A percentile compares a stretch with the other conserved stretches of the same genome.
Conservation (phyloP, 345 rosid species). For the Boechera retrofracta region DNA sequence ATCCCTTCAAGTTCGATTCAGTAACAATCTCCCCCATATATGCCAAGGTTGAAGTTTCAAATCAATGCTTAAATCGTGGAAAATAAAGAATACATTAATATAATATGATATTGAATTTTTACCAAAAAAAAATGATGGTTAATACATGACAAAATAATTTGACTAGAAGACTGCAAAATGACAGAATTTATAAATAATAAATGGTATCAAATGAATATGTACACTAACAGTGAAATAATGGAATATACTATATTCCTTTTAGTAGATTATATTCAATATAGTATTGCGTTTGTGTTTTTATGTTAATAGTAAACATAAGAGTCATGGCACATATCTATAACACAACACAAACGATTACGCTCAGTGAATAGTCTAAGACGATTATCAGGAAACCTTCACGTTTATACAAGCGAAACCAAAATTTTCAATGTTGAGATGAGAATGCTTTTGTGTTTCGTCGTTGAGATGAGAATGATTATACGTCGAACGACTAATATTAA, state of each 20-base stretch:
- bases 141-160: neutral
- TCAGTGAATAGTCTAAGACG: neutral
- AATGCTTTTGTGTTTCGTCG: neutral
- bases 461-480: slow-evolving; percentile 9
- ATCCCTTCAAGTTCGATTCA: slow-evolving; percentile 8
- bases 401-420: slow-evolving; percentile 8
- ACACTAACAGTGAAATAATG: neutral
- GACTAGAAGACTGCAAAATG: neutral
- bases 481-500: slow-evolving; percentile 13
- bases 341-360: neutral
- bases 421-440: neutral
- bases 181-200: neutral
- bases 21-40: neutral
- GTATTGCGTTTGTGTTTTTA: neutral
- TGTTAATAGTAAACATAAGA: neutral
- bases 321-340: neutral
- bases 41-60: neutral
- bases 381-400: neutral
- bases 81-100: neutral
- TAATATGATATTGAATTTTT: neutral
- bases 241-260: neutral
- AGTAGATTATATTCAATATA: neutral
- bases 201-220: neutral
- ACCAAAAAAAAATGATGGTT: too few relatives aligned
- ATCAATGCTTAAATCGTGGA: slow-evolving; percentile 2